Percentiles rank a stretch among this genome's conserved stretches.
Evolutionary conservation across 2,329 filamentous ascomycete genomes (phyloP).

Genomic region (Claviceps humidiphila): DNA sequence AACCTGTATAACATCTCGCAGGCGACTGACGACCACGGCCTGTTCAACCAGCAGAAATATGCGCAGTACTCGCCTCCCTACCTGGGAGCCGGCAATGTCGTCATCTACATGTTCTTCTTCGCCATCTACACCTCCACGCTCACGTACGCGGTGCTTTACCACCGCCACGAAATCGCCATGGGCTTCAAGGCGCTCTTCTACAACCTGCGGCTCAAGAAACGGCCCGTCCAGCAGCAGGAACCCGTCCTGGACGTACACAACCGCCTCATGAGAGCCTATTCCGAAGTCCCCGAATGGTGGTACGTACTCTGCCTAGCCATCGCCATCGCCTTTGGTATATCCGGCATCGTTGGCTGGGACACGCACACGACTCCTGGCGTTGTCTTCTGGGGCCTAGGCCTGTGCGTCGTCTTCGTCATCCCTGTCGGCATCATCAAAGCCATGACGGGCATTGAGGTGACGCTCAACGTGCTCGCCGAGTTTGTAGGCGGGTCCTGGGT

Average conservation of each 20-base stretch:
- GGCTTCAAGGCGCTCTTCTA: constrained; percentile 34
- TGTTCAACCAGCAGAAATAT: constrained; percentile 34
- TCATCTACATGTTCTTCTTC: constrained; percentile 43
- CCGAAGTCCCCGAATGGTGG: constrained; percentile 42
- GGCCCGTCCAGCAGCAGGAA: constrained; percentile 14
- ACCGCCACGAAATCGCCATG: constrained; percentile 35
- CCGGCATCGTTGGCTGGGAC: constrained; percentile 33
- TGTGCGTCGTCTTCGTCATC: constrained; percentile 37
- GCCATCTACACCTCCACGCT: constrained; percentile 39
- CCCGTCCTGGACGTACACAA: constrained; percentile 33
- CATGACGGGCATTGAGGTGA: constrained; percentile 39
- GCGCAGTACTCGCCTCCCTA: constrained; percentile 38
- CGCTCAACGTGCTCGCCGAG: constrained; percentile 38
- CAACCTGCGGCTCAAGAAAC: constrained; percentile 29
- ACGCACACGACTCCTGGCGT: constrained; percentile 38
- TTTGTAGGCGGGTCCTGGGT: constrained; percentile 39
- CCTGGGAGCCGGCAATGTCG: constrained; percentile 34
- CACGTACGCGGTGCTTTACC: constrained; percentile 37
- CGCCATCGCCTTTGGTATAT: constrained; percentile 32
- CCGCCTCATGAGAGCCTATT: constrained; percentile 33
- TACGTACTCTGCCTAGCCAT: constrained; percentile 29
- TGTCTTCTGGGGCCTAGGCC: constrained; percentile 35
- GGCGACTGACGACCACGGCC: constrained; percentile 27
- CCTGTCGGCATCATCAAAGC: constrained; percentile 39
- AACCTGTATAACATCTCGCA: constrained; percentile 31